Conservation (phyloP, 345 rosid genomes). For the Eucalyptus curtisii region DNA sequence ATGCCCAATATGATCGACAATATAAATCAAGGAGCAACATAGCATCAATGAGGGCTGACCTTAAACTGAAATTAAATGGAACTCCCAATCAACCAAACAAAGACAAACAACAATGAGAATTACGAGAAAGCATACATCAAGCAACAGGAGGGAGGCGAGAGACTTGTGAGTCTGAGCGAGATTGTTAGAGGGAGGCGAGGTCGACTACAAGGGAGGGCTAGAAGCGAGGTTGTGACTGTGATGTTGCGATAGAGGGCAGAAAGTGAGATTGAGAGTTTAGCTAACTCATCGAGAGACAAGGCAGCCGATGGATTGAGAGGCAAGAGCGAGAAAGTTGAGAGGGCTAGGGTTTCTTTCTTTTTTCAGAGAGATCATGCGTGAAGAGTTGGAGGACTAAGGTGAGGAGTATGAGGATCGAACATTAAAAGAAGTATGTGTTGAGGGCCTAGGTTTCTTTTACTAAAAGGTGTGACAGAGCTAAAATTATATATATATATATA, state of each 20-base stretch:
- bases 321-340: not conserved
- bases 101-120: not conserved
- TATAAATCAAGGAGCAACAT: not conserved
- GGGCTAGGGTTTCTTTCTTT: not conserved
- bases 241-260: not conserved
- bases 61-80: not conserved
- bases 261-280: not conserved
- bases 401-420: too few relatives aligned
- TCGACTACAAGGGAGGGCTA: too few relatives aligned
- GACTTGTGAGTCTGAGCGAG: too few relatives aligned
- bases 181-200: too few relatives aligned
- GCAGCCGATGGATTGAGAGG: not conserved
- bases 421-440: too few relatives aligned
- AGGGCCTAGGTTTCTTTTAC: not conserved
- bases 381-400: too few relatives aligned
- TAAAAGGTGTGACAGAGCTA: not conserved
- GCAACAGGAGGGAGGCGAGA: not conserved
- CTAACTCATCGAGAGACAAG: too few relatives aligned
- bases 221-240: too few relatives aligned
- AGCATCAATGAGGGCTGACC: not conserved
- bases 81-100: not conserved
- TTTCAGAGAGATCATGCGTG: too few relatives aligned
- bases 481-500: too few relatives aligned
- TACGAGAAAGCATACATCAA: not conserved
- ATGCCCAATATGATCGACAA: not conserved